These are phyloP conservation scores for Passiflora organensis DNA, from an alignment of 345 rosid genomes.

Conservation along the genomic window DNA sequence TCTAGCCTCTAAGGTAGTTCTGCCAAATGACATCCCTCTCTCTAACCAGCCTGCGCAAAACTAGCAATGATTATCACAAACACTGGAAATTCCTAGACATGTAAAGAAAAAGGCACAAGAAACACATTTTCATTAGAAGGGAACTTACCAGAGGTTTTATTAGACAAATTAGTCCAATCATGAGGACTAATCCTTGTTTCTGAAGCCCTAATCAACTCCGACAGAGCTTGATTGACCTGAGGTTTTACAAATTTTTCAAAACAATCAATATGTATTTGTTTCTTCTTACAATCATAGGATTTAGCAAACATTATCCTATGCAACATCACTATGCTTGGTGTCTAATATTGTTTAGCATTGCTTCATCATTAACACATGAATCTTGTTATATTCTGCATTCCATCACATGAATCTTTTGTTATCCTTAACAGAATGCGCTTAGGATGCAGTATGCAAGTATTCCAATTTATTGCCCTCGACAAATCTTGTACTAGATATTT, in stretches of 20 bases:
- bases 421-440: neutral
- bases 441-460: neutral
- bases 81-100: neutral
- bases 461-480: neutral
- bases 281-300: neutral
- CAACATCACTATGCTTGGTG: neutral
- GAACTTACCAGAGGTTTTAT: constrained; percentile 43
- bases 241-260: constrained; percentile 8
- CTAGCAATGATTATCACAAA: neutral
- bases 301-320: neutral
- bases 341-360: too few relatives aligned
- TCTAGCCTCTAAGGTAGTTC: constrained; percentile 31
- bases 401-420: neutral
- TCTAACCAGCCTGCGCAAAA: constrained; percentile 37
- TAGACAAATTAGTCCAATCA: constrained; percentile 69
- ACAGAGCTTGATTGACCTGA: constrained; percentile 90
- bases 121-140: neutral
- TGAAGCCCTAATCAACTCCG: constrained; percentile 58
- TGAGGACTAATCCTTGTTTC: constrained; percentile 46
- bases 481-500: neutral
- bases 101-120: neutral
- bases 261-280: neutral
- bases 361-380: neutral
- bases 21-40: constrained; percentile 26
- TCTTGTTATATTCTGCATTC: neutral